Evolutionary conservation across 805 yeast species (phyloP).

Genomic region (Grigorovia humatica): DNA sequence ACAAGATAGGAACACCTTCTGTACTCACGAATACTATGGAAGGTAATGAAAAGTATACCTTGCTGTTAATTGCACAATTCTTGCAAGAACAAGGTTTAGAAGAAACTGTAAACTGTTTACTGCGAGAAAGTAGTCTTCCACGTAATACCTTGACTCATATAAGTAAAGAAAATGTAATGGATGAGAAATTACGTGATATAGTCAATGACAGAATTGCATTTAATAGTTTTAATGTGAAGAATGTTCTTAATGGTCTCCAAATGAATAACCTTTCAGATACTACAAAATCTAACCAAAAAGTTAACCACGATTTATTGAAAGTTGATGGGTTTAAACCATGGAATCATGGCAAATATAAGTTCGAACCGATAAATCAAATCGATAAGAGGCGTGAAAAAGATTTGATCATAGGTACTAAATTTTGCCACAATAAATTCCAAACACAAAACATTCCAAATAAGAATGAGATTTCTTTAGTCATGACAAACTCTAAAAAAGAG

Average conservation of each 20-base stretch:
- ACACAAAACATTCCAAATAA: neutral
- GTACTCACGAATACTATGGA: too few relatives aligned
- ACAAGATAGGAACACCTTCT: too few relatives aligned
- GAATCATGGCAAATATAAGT: constrained; percentile 12
- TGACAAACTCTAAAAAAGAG: neutral
- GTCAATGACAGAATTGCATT: constrained; percentile 21
- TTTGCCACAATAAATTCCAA: neutral
- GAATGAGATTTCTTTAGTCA: neutral
- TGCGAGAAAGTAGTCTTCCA: constrained; percentile 23
- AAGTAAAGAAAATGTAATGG: neutral
- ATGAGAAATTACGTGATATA: constrained; percentile 12
- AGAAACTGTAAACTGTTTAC: constrained; percentile 39
- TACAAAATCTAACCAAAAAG: constrained; percentile 2
- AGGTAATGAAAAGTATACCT: constrained; percentile 13
- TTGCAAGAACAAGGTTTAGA: constrained; percentile 39
- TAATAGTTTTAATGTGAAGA: constrained; percentile 11
- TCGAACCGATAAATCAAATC: neutral
- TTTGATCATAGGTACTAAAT: neutral
- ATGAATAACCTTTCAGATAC: constrained; percentile 2
- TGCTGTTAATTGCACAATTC: constrained; percentile 46
- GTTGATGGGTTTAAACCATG: constrained; percentile 13
- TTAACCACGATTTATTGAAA: neutral
- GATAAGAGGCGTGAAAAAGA: neutral
- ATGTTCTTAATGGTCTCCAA: constrained; percentile 7
- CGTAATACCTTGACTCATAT: neutral